Evolutionary conservation across 805 yeast genomes (phyloP).

Genomic region (Clavispora fructus): DNA sequence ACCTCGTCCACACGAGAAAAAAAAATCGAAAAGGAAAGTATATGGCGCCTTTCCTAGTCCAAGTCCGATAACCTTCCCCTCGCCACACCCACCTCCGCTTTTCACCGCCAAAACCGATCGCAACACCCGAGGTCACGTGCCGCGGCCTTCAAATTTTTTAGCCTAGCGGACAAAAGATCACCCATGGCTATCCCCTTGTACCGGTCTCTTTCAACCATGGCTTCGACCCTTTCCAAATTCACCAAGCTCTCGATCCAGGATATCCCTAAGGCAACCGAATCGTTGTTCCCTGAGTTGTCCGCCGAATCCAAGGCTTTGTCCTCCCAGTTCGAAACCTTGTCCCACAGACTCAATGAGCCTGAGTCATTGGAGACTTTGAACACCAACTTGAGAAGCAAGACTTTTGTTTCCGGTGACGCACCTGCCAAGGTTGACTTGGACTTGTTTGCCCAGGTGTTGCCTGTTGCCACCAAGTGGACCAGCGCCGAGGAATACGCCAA

Average conservation of each 20-base stretch:
- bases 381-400: constrained; percentile 58
- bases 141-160: not conserved
- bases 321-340: constrained; percentile 74
- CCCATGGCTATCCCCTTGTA: not conserved
- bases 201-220: constrained; percentile 18
- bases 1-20: too few relatives aligned
- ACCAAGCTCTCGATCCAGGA: constrained; percentile 27
- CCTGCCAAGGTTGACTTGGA: constrained; percentile 69
- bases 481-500: constrained; percentile 50
- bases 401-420: constrained; percentile 64
- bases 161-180: not conserved
- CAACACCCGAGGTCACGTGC: constrained; percentile 7
- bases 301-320: constrained; percentile 61
- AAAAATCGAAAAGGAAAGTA: too few relatives aligned
- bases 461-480: constrained; percentile 53
- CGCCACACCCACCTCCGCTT: too few relatives aligned
- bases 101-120: not conserved
- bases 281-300: constrained; percentile 25
- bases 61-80: too few relatives aligned
- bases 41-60: too few relatives aligned
- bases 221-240: constrained; percentile 25
- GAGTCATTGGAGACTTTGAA: constrained; percentile 48
- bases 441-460: constrained; percentile 62
- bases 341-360: constrained; percentile 53
- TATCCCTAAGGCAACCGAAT: constrained; percentile 14